phyloP scores from a whole-genome alignment of 2,329 filamentous ascomycete species.

The Ascochyta rabiei region DNA sequence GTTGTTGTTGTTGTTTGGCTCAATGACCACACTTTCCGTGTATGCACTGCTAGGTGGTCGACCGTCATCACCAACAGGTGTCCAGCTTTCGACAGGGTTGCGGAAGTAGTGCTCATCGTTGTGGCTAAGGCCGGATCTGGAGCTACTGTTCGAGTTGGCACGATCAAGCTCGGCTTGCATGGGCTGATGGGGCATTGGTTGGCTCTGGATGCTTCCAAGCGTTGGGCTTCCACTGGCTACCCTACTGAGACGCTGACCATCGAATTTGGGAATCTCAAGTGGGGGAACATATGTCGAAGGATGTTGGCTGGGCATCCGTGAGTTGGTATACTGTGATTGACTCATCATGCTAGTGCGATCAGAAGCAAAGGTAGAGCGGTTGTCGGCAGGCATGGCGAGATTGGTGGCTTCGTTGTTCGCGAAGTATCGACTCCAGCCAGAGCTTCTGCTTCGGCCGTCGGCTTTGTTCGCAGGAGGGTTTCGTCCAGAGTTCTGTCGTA shows the following conservation, averaged over 20 bases:
- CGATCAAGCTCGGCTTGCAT: constrained; percentile 49
- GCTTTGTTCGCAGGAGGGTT: constrained; percentile 24
- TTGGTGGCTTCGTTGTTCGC: constrained; percentile 69
- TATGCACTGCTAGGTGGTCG: constrained; percentile 53
- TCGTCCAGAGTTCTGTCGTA: constrained; percentile 47
- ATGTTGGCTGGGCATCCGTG: constrained; percentile 59
- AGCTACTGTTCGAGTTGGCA: constrained; percentile 46
- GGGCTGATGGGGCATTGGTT: constrained; percentile 47
- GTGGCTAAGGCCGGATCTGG: constrained; percentile 40
- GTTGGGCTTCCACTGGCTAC: constrained; percentile 74
- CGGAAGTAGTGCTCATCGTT: constrained; percentile 39
- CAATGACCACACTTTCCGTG: constrained; percentile 50
- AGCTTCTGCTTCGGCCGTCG: constrained; percentile 57
- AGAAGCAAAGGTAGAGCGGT: constrained; percentile 47
- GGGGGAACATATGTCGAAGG: constrained; percentile 75
- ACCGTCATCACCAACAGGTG: constrained; percentile 38
- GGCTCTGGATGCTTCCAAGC: constrained; percentile 62
- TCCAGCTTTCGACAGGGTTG: constrained; percentile 45
- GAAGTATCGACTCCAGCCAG: constrained; percentile 80
- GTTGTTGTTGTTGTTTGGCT: constrained; percentile 48
- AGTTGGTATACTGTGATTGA: constrained; percentile 58
- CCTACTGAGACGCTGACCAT: constrained; percentile 67
- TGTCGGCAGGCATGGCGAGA: constrained; percentile 65
- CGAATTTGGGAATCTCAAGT: constrained; percentile 58
- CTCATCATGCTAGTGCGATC: constrained; percentile 48